These are phyloP conservation scores for Quercus mongolica DNA, from an alignment of 306 rosid species.

Conservation along the genomic window DNA sequence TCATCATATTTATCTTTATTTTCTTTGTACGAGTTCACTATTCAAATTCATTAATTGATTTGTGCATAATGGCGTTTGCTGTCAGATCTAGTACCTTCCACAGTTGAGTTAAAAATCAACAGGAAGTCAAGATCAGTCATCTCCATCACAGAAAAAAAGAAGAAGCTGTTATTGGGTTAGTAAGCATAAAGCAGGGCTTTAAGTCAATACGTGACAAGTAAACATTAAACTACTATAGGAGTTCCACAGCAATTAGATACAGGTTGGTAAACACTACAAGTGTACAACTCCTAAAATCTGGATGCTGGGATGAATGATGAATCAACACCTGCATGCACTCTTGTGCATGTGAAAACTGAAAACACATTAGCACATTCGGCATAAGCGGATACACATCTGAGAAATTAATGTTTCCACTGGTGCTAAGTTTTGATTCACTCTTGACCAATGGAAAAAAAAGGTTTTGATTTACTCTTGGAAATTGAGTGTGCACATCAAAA, in stretches of 20 bases:
- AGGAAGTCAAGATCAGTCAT: neutral
- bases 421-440: no score
- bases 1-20: neutral
- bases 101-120: neutral
- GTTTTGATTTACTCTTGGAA: no score
- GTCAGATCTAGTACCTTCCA: neutral
- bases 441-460: no score
- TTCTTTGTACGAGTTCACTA: neutral
- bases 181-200: neutral
- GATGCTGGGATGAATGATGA: neutral
- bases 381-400: neutral
- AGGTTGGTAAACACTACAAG: neutral
- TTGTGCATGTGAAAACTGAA: neutral
- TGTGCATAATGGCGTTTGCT: neutral
- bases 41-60: neutral
- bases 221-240: neutral
- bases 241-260: neutral
- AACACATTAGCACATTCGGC: neutral
- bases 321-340: neutral
- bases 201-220: neutral
- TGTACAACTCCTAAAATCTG: neutral
- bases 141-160: neutral
- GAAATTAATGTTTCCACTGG: neutral
- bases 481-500: no score
- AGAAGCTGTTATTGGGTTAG: neutral